phyloP scores from a whole-genome alignment of 768 basidiomycete genomes.

The Podaxis sp. region DNA sequence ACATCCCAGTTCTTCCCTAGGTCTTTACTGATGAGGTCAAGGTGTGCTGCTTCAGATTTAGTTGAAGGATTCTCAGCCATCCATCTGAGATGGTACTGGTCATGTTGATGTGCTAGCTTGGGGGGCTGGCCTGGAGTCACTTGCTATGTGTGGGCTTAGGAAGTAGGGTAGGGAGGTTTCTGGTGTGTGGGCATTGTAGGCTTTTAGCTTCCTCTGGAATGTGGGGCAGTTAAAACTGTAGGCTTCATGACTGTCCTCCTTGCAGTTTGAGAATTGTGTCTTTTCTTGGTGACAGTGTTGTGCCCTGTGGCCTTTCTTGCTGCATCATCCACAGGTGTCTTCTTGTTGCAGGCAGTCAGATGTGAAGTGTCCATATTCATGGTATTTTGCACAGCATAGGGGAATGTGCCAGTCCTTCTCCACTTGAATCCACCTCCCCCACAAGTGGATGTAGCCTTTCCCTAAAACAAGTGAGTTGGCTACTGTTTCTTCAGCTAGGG shows the following conservation, averaged over 20 bases:
- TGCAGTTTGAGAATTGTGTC: background rate
- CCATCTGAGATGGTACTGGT: background rate
- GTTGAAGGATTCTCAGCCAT: constrained; percentile 18
- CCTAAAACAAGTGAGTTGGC: background rate
- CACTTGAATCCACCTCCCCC: background rate
- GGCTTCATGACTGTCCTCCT: background rate
- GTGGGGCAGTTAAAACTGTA: background rate
- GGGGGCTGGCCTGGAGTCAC: too few species aligned
- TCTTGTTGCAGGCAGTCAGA: background rate
- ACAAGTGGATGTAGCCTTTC: background rate
- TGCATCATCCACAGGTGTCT: background rate
- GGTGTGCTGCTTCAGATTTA: constrained; percentile 17
- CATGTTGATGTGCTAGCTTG: background rate
- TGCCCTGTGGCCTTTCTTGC: background rate
- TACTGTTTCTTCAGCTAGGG: background rate
- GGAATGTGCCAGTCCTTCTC: background rate
- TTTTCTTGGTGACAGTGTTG: background rate
- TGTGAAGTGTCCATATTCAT: background rate
- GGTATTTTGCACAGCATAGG: background rate
- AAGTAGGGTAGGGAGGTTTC: too few species aligned
- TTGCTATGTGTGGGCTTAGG: too few species aligned
- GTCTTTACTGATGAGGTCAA: constrained; percentile 15
- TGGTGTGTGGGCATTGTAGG: too few species aligned
- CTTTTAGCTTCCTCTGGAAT: background rate
- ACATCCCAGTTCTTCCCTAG: constrained; percentile 27